These are phyloP conservation scores for Ettlia oleoabundans DNA, from an alignment of 139 green algal genomes.

Conservation along the genomic window DNA sequence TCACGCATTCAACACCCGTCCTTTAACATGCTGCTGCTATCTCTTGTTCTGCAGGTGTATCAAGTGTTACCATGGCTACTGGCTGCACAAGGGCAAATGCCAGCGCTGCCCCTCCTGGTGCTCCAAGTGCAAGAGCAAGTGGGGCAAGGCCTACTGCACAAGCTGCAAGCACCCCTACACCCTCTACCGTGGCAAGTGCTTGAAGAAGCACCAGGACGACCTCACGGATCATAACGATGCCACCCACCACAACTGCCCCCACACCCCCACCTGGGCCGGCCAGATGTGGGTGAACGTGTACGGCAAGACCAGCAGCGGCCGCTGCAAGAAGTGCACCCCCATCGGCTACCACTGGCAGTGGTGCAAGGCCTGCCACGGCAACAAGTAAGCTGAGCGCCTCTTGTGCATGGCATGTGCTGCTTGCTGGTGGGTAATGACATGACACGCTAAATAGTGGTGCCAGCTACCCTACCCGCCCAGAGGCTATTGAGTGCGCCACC, in stretches of 20 bases:
- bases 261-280: not conserved
- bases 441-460: not conserved
- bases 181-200: not conserved
- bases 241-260: not conserved
- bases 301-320: not conserved
- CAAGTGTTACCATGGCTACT: not conserved
- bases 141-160: not conserved
- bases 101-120: not conserved
- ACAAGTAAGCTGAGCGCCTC: not conserved
- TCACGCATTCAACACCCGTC: no score
- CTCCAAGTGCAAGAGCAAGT: not conserved
- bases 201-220: no score
- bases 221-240: no score
- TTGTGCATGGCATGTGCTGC: not conserved
- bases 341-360: not conserved
- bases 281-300: not conserved
- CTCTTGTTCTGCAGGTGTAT: not conserved
- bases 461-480: not conserved
- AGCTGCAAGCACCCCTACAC: not conserved
- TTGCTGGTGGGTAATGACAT: not conserved
- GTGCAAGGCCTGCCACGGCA: not conserved
- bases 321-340: not conserved
- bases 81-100: not conserved
- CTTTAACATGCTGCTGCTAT: not conserved
- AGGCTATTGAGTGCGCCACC: not conserved